Percentiles rank a stretch among this genome's conserved stretches.
phyloP scores from a whole-genome alignment of 139 green algal genomes.

The Diplosphaera chodatii region DNA sequence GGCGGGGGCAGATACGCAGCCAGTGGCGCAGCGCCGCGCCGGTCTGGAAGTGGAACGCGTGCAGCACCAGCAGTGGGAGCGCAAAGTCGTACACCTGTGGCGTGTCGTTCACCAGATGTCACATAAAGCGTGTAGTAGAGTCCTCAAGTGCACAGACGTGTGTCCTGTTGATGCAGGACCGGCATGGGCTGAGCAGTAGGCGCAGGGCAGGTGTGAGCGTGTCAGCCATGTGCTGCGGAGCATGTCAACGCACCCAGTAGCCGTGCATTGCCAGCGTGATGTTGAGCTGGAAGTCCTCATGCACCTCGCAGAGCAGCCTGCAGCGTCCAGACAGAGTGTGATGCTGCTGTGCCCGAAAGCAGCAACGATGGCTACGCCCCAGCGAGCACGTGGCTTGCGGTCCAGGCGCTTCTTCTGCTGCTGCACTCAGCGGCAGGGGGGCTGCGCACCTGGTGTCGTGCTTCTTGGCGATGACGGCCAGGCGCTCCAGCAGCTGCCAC shows the following conservation, averaged over 20 bases:
- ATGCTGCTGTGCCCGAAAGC: too few relatives aligned
- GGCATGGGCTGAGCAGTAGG: too few relatives aligned
- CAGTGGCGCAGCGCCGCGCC: conserved; percentile 14
- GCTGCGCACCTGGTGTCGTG: conserved; percentile 13
- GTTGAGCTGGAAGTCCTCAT: conserved; percentile 44
- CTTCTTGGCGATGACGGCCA: conserved; percentile 21
- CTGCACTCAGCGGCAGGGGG: not conserved
- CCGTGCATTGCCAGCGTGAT: conserved; percentile 27
- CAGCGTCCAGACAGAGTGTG: too few relatives aligned
- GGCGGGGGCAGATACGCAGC: conserved; percentile 35
- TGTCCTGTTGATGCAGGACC: too few relatives aligned
- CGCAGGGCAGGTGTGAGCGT: too few relatives aligned
- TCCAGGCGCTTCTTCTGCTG: too few relatives aligned
- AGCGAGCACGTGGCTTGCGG: too few relatives aligned
- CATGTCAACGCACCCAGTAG: conserved; percentile 10
- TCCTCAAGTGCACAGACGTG: too few relatives aligned
- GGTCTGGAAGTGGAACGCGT: conserved; percentile 26
- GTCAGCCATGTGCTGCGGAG: too few relatives aligned
- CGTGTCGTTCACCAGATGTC: too few relatives aligned
- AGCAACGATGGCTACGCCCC: too few relatives aligned
- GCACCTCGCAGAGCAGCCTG: conserved; percentile 49
- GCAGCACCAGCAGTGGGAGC: conserved; percentile 27
- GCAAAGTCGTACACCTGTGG: conserved; percentile 53
- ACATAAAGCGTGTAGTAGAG: too few relatives aligned
- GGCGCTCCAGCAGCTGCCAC: conserved; percentile 31